Evolutionary conservation across 176 grass and related monocot species (phyloP).

Genomic region (Avena eriantha): DNA sequence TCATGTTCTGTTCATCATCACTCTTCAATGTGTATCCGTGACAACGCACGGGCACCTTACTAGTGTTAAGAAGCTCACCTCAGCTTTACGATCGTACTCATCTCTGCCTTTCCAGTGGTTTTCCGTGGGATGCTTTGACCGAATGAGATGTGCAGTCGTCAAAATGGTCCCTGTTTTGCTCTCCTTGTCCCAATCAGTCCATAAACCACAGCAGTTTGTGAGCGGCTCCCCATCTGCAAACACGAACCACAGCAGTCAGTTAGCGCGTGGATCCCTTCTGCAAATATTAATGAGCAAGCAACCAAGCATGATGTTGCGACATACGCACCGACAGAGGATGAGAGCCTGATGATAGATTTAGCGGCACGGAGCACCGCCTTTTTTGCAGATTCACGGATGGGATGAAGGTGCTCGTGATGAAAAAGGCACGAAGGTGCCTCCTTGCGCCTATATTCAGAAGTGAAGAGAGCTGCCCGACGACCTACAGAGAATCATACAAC

Average conservation of each 20-base stretch:
- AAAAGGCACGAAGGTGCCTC: neutral
- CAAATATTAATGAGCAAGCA: neutral
- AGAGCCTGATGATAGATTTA: neutral
- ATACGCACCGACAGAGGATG: neutral
- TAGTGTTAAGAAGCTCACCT: neutral
- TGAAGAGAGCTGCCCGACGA: neutral
- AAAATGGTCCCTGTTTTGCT: neutral
- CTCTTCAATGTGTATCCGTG: no score
- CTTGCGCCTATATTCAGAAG: neutral
- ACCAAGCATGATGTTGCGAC: neutral
- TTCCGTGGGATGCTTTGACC: neutral
- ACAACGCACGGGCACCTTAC: no score
- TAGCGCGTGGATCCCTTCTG: neutral
- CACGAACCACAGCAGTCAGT: neutral
- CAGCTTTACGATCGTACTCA: neutral
- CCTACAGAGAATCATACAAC: neutral
- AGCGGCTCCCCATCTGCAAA: neutral
- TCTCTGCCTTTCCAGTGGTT: neutral
- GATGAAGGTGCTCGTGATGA: neutral
- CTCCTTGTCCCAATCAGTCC: neutral
- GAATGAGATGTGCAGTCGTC: neutral
- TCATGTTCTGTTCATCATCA: no score
- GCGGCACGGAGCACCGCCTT: neutral
- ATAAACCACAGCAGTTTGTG: neutral
- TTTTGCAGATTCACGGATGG: neutral